Evolutionary conservation across 2,329 filamentous ascomycete genomes (phyloP), one percentile per base, ranked within the genome.

Genomic region (Achaetomium macrosporum): DNA sequence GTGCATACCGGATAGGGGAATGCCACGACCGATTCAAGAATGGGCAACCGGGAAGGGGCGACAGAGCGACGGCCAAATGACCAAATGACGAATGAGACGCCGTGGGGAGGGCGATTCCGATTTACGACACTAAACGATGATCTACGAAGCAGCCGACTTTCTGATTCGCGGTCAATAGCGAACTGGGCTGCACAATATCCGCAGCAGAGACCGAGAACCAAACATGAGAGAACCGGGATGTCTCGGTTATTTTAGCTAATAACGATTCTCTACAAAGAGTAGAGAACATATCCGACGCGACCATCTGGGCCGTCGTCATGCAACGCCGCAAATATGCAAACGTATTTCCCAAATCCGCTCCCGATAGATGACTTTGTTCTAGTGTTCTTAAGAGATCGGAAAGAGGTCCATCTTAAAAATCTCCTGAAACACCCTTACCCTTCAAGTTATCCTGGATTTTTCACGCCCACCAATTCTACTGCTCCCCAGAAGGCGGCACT

Each of bases 401-500:
- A 25, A 25, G 25, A 25, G 25, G 25, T 7, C 25, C 25, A 25
- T 25, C 25, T 25, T 7, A 25, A 25, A n/a, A 25, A 25, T 25
- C 4, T 25, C 25, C 25, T 25, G 25, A 25, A 25, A 25, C 25
- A 25, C 7, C 25, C 25, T 25, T 25, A 25, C 25, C 25, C 25
- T 25, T 25, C 25, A 25, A 25, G 25, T 25, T 25, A 7, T 25
- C 4, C 25, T 7, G 25, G 25, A 7, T 7, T 4, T 25, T 25
- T 25, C 25, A 7, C 25, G 7, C 7, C 25, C 25, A 25, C 25
- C 25, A 4, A 25, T 25, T 7, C 25, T 25, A 73, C 42, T 74
- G 69, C 15, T 70, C 69, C 35, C 68, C 69, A 64, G 42, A 19
- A 12, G 42, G 19, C 30, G 29, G 17, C 36, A 19, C 42, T n/a